Conservation (phyloP, 75 land plant species). For the Adiantum capillusveneris region DNA sequence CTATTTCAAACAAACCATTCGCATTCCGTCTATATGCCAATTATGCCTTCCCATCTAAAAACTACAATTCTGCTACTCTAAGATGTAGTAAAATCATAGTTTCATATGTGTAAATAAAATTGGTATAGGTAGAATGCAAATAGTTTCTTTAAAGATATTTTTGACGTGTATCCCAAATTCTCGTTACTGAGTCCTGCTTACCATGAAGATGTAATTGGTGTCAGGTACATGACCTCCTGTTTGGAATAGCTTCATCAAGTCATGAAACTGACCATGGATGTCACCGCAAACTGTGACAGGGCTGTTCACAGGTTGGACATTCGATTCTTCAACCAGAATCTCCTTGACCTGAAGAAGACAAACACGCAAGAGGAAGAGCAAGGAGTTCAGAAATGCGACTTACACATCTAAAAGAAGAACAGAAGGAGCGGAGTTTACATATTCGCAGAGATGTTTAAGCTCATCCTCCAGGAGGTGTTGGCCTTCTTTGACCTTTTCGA, state of each 20-base stretch:
- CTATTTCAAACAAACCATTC: too few relatives aligned
- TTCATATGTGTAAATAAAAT: too few relatives aligned
- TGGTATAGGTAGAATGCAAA: too few relatives aligned
- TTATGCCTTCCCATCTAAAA: too few relatives aligned
- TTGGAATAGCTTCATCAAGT: constrained; percentile 96
- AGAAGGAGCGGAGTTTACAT: constrained; percentile 28
- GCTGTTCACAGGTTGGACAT: constrained; percentile 98
- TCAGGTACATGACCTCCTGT: constrained; percentile 97
- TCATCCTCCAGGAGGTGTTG: constrained; percentile 82
- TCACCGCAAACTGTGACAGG: constrained; percentile 99
- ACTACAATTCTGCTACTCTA: too few relatives aligned
- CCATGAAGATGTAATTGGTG: constrained; percentile 98
- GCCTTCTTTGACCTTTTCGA: constrained; percentile 83
- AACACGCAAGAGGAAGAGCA: background rate
- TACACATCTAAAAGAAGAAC: background rate
- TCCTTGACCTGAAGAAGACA: constrained; percentile 87
- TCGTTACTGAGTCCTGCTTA: too few relatives aligned
- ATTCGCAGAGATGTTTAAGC: constrained; percentile 95
- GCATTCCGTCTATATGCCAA: too few relatives aligned
- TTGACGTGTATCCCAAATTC: too few relatives aligned
- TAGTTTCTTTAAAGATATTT: too few relatives aligned
- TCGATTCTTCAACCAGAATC: constrained; percentile 96
- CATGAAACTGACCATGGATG: constrained; percentile 97
- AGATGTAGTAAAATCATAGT: too few relatives aligned
- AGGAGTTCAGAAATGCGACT: background rate